phyloP scores from a whole-genome alignment of 2,329 filamentous ascomycete genomes.

The Sphaerulina populicola region DNA sequence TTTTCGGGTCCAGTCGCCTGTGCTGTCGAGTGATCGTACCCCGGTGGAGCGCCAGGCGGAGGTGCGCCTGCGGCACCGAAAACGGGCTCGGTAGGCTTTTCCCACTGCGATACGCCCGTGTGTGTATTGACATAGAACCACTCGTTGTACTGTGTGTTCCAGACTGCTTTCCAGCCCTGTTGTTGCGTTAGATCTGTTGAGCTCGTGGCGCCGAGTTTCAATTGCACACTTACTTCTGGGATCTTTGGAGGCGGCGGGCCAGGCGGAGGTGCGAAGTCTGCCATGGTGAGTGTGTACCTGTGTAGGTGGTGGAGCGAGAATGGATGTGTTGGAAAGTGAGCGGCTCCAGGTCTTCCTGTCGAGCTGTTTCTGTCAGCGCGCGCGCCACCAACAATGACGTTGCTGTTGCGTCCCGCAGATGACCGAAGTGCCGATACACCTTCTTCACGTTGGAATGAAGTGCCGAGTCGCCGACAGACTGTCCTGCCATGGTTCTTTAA shows the following conservation, averaged over 20 bases:
- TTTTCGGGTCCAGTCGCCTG: conserved; percentile 41
- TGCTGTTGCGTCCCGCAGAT: no score
- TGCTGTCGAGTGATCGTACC: conserved; percentile 48
- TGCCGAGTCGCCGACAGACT: no score
- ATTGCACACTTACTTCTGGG: conserved; percentile 10
- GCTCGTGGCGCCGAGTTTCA: background rate
- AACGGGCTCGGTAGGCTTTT: conserved; percentile 64
- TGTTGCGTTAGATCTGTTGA: background rate
- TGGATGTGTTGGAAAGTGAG: no score
- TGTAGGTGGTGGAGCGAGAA: no score
- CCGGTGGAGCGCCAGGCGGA: conserved; percentile 53
- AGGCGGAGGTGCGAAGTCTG: conserved; percentile 30
- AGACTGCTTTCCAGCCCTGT: conserved; percentile 70
- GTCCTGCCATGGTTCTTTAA: no score
- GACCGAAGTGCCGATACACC: no score
- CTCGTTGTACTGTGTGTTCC: conserved; percentile 81
- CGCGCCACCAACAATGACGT: no score
- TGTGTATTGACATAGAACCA: conserved; percentile 90
- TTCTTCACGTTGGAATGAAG: no score
- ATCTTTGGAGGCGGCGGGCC: conserved; percentile 26
- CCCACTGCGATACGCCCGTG: conserved; percentile 87
- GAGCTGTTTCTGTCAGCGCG: no score
- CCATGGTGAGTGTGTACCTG: background rate
- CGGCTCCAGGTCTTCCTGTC: no score
- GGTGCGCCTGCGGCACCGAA: conserved; percentile 43